Base-by-base conservation (phyloP, 768 basidiomycete genomes). In the Dentipellis sp. region DNA sequence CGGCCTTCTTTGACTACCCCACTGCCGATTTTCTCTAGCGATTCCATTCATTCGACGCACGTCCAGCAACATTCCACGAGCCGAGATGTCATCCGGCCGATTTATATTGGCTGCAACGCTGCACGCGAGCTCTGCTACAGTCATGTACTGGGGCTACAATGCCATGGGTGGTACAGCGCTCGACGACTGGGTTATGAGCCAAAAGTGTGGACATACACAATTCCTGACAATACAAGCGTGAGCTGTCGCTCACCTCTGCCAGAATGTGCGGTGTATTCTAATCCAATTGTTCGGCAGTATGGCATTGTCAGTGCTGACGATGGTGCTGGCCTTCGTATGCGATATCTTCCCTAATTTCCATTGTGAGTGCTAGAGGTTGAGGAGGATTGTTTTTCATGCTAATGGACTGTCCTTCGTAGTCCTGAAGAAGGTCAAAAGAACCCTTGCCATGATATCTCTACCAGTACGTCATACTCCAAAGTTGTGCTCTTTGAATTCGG, bases 141-240 rank as follows among this genome's bases (percentile, higher is more conserved):
- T 69, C 57, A 74, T 76, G 74, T 54, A 66, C 2, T 74, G 70
- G 58, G 75, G 73, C 0, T 75, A 66, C 63, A 29, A 61, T 38
- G 50, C 58, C 17, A 34, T 71, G 14, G 35, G 59, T 19, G 39
- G 59, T 11, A 38, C 64, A 12, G 56, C 65, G 4, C 58, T 60
- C 29, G 59, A 61, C 53, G 55, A 56, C 1, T 71, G 67, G 59
- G 75, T 83, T 40, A 55, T 57, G 1, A 55, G 60, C 2, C 80
- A 79, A 62, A 79, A 76, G 59, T 85, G 86, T 1, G 88, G 88
- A 0, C 80, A 82, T 60, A 78, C 76, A 49, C 84, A 85, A 66
- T 92, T 80, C 64, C 71, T 92, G 54, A 93, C 91, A 0, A 86
- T 91, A 61, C 82, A 88, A 68, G 87, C 86, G 88, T 83, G 58